Base-by-base conservation (phyloP, 371 early-diverging fungal species). In the Sporodiniella umbellata region DNA sequence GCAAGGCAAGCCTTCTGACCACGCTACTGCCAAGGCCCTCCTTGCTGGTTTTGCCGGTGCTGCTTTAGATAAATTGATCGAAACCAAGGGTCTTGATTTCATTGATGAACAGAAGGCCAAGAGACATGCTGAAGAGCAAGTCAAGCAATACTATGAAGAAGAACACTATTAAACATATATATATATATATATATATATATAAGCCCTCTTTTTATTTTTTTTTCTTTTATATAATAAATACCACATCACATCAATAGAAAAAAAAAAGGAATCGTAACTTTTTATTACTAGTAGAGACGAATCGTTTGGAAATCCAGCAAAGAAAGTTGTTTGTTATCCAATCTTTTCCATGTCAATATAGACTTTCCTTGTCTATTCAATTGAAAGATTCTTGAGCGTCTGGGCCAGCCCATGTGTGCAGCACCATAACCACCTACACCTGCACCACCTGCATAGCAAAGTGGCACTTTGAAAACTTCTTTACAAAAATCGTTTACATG, bases 401-500 rank as follows among this genome's bases (percentile, higher is more conserved):
- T 62, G 12, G 68, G 68, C 68, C 72, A 71, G 0, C 65, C 68
- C 15, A 75, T 21, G 33, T 72, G 63, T 19, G 63, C 51, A n/a
- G 68, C 70, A 25, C 80, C 80, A 45, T 80, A 80, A 4, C 71
- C 66, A 5, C 76, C 72, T 10, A 74, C 65, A n/a, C 80, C 78
- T 1, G 72, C 55, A 3, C 80, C 80, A 4, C 80, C 80, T 8
- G 70, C 74, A 42, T 74, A 80, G 45, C 80, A 80, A 8, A 80
- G 53, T 21, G 69, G 62, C 25, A 80, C 60, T 7, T 66, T 66
- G 3, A 70, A 66, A 24, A 58, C 70, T 23, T 73, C 60, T 40
- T 74, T 42, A 22, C 80, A 80, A 54, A 74, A 80, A 38, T 80
- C 80, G 35, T 80, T 80, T 3, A 70, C 52, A 59, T 80, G 80